A percentile compares a stretch with the other conserved stretches of the same genome.
phyloP scores from a whole-genome alignment of 495 filamentous ascomycete genomes.

The Aspergillus sclerotiicarbonarius region DNA sequence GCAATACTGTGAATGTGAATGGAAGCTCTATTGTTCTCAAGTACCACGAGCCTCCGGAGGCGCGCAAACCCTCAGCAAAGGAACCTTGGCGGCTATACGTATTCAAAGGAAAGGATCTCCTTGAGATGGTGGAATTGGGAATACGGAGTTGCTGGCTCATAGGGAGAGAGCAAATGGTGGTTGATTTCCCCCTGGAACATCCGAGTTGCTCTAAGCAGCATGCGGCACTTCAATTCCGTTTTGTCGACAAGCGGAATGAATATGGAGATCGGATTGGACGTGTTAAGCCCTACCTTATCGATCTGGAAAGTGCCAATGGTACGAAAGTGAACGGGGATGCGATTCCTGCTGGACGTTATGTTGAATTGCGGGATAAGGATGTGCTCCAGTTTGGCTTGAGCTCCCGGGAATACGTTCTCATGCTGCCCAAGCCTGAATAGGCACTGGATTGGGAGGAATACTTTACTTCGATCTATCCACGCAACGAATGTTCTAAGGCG shows the following conservation, averaged over 20 bases:
- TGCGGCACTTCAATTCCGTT: slow-evolving; percentile 90
- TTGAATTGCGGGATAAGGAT: slow-evolving; percentile 87
- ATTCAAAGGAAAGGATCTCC: slow-evolving; percentile 78
- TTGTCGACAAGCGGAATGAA: slow-evolving; percentile 77
- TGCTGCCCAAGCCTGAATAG: slow-evolving; percentile 53
- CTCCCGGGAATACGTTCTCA: slow-evolving; percentile 81
- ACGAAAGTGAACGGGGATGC: slow-evolving; percentile 75
- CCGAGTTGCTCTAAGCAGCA: slow-evolving; percentile 93
- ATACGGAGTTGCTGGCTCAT: slow-evolving; percentile 85
- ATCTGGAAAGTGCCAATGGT: slow-evolving; percentile 92
- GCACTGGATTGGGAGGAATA: not conserved
- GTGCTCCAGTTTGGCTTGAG: slow-evolving; percentile 84
- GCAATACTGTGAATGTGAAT: slow-evolving; percentile 75
- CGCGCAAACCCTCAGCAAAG: slow-evolving; percentile 77
- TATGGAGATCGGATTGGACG: slow-evolving; percentile 76
- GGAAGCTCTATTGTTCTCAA: slow-evolving; percentile 74
- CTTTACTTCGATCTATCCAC: too few species aligned
- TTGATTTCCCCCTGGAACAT: slow-evolving; percentile 82
- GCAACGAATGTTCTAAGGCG: too few species aligned
- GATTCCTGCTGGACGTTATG: slow-evolving; percentile 70
- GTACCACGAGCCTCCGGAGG: slow-evolving; percentile 93
- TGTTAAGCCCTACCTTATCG: slow-evolving; percentile 89
- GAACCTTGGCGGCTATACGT: slow-evolving; percentile 87
- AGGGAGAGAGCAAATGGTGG: slow-evolving; percentile 74
- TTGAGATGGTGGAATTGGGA: slow-evolving; percentile 76